Evolutionary conservation across 768 basidiomycete genomes (phyloP).

Genomic region (Lentinula boryana): DNA sequence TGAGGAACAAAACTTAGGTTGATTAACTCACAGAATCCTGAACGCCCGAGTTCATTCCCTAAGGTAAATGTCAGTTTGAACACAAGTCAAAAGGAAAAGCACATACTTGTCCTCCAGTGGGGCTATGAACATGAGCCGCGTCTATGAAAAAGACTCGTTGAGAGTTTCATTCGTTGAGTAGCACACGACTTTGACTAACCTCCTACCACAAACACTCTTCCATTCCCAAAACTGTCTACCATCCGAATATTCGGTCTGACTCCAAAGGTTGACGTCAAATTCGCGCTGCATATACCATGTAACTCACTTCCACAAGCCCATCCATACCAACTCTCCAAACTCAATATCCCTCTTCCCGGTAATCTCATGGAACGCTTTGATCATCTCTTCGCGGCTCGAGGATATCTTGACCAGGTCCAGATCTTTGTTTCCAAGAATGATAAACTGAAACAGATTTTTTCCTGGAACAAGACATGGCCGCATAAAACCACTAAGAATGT

Average conservation of each 20-base stretch:
- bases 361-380: constrained; percentile 20
- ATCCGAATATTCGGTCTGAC: constrained; percentile 42
- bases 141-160: constrained; percentile 22
- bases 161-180: neutral
- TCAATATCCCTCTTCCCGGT: constrained; percentile 22
- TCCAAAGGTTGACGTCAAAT: neutral
- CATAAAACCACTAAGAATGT: neutral
- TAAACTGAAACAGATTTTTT: neutral
- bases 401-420: constrained; percentile 7
- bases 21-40: constrained; percentile 28
- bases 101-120: constrained; percentile 33
- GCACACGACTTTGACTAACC: constrained; percentile 23
- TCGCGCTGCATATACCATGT: neutral
- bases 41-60: constrained; percentile 29
- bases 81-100: neutral
- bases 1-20: neutral
- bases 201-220: constrained; percentile 43
- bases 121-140: constrained; percentile 41
- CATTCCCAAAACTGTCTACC: constrained; percentile 33
- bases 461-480: neutral
- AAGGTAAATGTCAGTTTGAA: constrained; percentile 8
- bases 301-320: constrained; percentile 22
- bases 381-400: constrained; percentile 18
- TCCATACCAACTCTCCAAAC: constrained; percentile 21
- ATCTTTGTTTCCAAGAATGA: neutral